Evolutionary conservation across 345 rosid genomes (phyloP).

Genomic region (Alliaria petiolata): DNA sequence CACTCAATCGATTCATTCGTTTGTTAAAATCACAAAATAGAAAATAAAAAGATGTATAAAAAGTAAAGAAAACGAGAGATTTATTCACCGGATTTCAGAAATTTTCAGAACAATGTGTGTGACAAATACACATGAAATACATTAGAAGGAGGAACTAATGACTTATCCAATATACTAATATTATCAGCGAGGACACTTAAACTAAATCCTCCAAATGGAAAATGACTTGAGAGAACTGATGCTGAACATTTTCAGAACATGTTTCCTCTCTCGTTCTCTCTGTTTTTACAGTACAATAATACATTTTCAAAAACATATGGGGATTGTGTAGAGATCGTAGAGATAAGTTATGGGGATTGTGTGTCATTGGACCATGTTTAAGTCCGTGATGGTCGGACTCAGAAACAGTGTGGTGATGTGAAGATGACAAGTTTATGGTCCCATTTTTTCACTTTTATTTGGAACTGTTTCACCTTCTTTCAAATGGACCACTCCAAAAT

Average conservation of each 20-base stretch:
- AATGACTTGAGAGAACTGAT: background rate
- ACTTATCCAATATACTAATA: too few species aligned
- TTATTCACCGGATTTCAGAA: too few species aligned
- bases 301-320: too few species aligned
- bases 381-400: constrained; percentile 35
- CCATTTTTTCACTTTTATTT: constrained; percentile 19
- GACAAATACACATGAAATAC: too few species aligned
- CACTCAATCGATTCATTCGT: too few species aligned
- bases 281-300: background rate
- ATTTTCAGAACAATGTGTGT: too few species aligned
- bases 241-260: background rate
- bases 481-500: constrained; percentile 23
- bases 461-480: constrained; percentile 25
- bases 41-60: too few species aligned
- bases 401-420: constrained; percentile 26
- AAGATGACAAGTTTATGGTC: constrained; percentile 28
- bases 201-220: background rate
- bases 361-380: constrained; percentile 29
- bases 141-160: too few species aligned
- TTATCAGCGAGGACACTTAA: too few species aligned
- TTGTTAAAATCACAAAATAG: too few species aligned
- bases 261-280: background rate
- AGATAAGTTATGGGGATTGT: constrained; percentile 4
- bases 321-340: constrained; percentile 18
- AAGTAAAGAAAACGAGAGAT: too few species aligned